phyloP scores from a whole-genome alignment of 805 yeast genomes.

The Spathaspora girioi region DNA sequence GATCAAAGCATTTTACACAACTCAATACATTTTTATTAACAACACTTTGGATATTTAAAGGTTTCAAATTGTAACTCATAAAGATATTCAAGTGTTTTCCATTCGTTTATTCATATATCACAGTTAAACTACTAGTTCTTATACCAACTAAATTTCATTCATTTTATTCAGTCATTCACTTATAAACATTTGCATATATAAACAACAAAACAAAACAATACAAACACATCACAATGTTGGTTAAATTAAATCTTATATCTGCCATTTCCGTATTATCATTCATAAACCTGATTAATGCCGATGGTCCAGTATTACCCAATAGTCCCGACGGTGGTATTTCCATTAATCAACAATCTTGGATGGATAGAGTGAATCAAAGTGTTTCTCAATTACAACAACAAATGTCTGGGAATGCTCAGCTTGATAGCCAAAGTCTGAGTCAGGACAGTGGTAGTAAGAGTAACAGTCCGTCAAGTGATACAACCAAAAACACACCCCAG shows the following conservation, averaged over 20 bases:
- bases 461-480: no score
- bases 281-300: neutral
- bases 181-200: neutral
- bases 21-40: neutral
- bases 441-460: no score
- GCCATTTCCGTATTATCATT: slow-evolving; percentile 4
- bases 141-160: slow-evolving; percentile 5
- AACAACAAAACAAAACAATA: no score
- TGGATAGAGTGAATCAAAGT: neutral
- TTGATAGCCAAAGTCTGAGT: neutral
- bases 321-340: neutral
- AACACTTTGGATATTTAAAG: neutral
- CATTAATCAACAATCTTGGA: slow-evolving; percentile 1
- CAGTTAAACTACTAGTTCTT: no score
- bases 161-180: neutral
- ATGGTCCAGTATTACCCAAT: neutral
- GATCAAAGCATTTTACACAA: neutral
- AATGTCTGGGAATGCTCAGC: neutral
- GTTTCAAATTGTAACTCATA: neutral
- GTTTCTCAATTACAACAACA: slow-evolving; percentile 1
- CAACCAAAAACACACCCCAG: neutral
- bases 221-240: slow-evolving; percentile 1
- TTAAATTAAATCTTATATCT: slow-evolving; percentile 2
- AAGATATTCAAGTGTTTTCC: neutral
- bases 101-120: no score